phyloP scores from a whole-genome alignment of 2,329 filamentous ascomycete genomes.

The Pseudocercospora macadamiae region DNA sequence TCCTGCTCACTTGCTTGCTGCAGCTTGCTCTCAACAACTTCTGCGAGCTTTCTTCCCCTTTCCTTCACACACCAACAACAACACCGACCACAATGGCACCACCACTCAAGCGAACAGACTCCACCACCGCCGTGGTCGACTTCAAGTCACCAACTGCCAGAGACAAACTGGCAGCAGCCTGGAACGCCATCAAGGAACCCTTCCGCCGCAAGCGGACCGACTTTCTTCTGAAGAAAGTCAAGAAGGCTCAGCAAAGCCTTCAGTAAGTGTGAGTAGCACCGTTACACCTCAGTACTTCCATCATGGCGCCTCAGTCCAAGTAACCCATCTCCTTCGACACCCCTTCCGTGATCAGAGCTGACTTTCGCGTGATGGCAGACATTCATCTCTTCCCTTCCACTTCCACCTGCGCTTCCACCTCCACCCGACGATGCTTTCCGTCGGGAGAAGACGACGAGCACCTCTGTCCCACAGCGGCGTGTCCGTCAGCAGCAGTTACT shows the following conservation, averaged over 20 bases:
- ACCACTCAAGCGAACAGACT: slow-evolving; percentile 4
- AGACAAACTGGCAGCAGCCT: not conserved
- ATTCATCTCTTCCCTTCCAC: too few species aligned
- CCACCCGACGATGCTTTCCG: too few species aligned
- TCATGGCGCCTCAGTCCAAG: not conserved
- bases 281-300: not conserved
- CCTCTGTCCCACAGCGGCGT: too few species aligned
- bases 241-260: not conserved
- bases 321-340: not conserved
- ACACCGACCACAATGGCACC: not conserved
- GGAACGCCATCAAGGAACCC: not conserved
- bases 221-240: not conserved
- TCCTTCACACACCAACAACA: not conserved
- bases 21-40: not conserved
- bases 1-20: not conserved
- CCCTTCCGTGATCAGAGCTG: not conserved
- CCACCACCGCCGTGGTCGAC: slow-evolving; percentile 4
- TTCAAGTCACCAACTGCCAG: not conserved
- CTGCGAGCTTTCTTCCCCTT: slow-evolving; percentile 1
- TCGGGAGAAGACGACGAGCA: too few species aligned
- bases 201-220: not conserved
- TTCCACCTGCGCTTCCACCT: too few species aligned
- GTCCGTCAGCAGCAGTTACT: too few species aligned
- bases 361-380: too few species aligned
- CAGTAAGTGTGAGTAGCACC: slow-evolving; percentile 3